Evolutionary conservation across 2,329 filamentous ascomycete species (phyloP), one percentile per base, ranked within the genome.

Genomic region (Fusarium phyllophilum): DNA sequence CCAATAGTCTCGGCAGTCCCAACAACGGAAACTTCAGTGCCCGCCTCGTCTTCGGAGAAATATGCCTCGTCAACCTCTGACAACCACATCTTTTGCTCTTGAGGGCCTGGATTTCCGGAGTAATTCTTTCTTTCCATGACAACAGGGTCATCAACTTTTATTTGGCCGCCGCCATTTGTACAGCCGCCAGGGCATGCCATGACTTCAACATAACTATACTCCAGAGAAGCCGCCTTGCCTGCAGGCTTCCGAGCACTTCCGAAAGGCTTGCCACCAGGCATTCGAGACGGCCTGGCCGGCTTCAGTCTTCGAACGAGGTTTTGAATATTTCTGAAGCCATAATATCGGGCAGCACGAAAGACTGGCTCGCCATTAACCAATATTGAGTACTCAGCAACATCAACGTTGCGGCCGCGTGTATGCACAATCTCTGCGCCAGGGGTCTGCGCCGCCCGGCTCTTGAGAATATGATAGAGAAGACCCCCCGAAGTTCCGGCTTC

Each of bases 131-230:
- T 86, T 70, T 87, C 86, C 46, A 86, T 78, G 15, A 92, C 83
- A 18, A 90, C 84, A 12, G 93, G 90, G 80, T 98, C 96, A 60
- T 94, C 93, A 33, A 94, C 90, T 80, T 97, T 97, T 80, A 99
- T 92, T 85, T 99, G 96, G 2, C 96, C 96, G 42, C 96, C 96
- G 5, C 96, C 96, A 78, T 99, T 99, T 62, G 96, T 99, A 84
- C 96, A 99, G 7, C 96, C 96, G n/a, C 96, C 96, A 0, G 96
- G 96, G 82, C 96, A 99, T 20, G 96, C 96, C 96, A 99, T 99
- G 66, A 99, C 96, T 83, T 99, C 96, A 34, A 98, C 93, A 82
- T 97, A 98, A n/a, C 93, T 89, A 81, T 95, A 95, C 41, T 97
- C 94, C 12, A 89, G 83, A 24, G 81, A 79, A 24, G 82, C 80